Evolutionary conservation across 176 grass and related monocot species (phyloP), one percentile per base, ranked within the genome.

Genomic region (Musa acuminata): DNA sequence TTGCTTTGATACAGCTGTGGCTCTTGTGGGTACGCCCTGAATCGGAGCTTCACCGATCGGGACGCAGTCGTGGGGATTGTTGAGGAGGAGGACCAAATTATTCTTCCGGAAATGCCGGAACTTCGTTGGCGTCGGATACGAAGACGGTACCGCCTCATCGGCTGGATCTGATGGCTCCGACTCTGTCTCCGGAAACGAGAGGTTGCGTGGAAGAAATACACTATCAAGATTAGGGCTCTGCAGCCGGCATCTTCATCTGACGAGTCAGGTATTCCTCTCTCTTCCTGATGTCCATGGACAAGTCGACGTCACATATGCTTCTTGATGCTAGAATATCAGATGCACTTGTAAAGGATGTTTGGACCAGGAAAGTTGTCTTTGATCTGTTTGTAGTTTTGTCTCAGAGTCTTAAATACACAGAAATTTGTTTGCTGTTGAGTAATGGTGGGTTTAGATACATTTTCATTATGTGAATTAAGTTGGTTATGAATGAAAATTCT

Each of bases 21-120:
- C 4, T 70, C 67, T 50, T 70, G 67, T 70, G 48, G 48, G 10
- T 70, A 70, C 67, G 67, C 35, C 9, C 48, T 70, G 19, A 70
- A 70, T 11, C 43, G 50, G 67, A 70, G 67, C 16, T 70, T 48
- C 67, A 10, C 43, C 43, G 35, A 70, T 70, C 67, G 67, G 48
- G 20, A 92, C 78, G 67, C 43, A 20, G 43, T 70, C 67, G 9
- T 70, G 67, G 67, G 67, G 67, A 20, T 70, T 70, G 48, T 1
- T 70, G 67, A 70, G 67, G 67, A 49, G 16, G 67, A 51, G 67
- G 48, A 70, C 35, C 67, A 51, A 70, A 70, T 22, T 70, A 19
- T 70, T 70, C 35, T 70, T 35, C 43, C 67, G 67, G 9, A 70
- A 51, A 35, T 70, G 67, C 5, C 67, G 67, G 8, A 70, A 70